Base-by-base conservation (phyloP, 441 rosid species). In the Monsonia emarginata region DNA sequence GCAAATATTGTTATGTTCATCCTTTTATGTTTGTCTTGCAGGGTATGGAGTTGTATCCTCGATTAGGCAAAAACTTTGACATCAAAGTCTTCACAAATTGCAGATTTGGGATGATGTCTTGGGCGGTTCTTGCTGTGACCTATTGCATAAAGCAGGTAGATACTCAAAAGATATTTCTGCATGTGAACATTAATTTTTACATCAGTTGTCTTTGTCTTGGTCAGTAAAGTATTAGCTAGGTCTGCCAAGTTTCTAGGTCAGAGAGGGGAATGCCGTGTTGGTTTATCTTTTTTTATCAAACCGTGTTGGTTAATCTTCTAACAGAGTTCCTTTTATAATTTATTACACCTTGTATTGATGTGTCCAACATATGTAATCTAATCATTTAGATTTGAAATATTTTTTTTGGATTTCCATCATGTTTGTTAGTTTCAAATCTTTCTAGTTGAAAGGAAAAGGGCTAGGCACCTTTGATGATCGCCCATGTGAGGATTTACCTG, bases 1-100 rank as follows among this genome's bases (percentile, higher is more conserved):
- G 21, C 26, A 16, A 21, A 1, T 1, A 19, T 22, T 21, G 10
- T 3, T 52, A 5, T 21, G 18, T 25, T 10, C 61, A 54, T 54
- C 60, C 13, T 54, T 24, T 56, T 6, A 9, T 75, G 24, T 18
- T 44, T 65, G 69, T 67, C 62, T 70, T 81, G 69, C 81, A 95
- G 99, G 99, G 99, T 52, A 89, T 91, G 99, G 97, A 91, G 83
- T 74, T 94, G 54, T 94, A 94, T 83, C 99, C 99, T 65, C 88
- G 99, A 72, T 86, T 95, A 74, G 97, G 97, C 18, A 88, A 88
- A 74, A 78, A 82, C 86, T 95, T 95, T 61, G 97, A 95, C 83
- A 88, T 95, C 80, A 95, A 95, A 75, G 96, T 91, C 69, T 95
- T 95, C 79, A 89, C 97, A 56, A 95, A 89, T 75, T 89, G 99